Base-by-base conservation (phyloP, 345 rosid genomes). In the Salix brachista region DNA sequence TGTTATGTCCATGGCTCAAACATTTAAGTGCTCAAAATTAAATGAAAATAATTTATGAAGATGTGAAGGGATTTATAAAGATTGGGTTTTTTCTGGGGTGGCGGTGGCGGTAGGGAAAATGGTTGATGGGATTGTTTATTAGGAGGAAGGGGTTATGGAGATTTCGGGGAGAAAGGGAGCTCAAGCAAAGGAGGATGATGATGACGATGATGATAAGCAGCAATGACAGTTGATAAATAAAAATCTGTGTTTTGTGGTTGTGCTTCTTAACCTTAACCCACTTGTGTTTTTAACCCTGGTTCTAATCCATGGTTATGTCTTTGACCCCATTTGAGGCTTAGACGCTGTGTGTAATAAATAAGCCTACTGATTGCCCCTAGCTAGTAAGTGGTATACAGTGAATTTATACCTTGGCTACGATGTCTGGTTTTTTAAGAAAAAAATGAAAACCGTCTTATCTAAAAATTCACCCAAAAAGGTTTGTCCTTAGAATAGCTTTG, bases 221-320 rank as follows among this genome's bases (percentile, higher is more conserved):
- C 32, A 16, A 65, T 18, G 34, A 75, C 46, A 69, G 78, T 30
- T 26, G 78, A 75, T 70, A 58, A 75, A 65, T 70, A 80, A 54
- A 76, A 80, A 71, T 76, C 83, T 48, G 67, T 44, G 50, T 44
- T 80, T 41, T 80, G 80, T 76, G 83, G 83, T 61, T 77, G 83
- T 80, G 66, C 83, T 76, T 60, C 65, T 80, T 77, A 80, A 77
- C 70, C 80, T 72, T 74, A 69, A 73, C 77, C 74, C 64, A 69
- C 62, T 39, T 73, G 70, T 48, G 67, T 42, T 79, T 73, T 79
- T 74, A 80, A 80, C 83, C 77, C 80, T 67, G 67, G 83, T 72
- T 76, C 39, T 72, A 72, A 76, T 76, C 77, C 8, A 67, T 67
- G 83, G 83, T 80, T 80, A 77, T 60, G 52, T 46, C 50, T 16